These are phyloP conservation scores for Jamesozyma spencerorum DNA, from an alignment of 805 yeast species.

Conservation along the genomic window DNA sequence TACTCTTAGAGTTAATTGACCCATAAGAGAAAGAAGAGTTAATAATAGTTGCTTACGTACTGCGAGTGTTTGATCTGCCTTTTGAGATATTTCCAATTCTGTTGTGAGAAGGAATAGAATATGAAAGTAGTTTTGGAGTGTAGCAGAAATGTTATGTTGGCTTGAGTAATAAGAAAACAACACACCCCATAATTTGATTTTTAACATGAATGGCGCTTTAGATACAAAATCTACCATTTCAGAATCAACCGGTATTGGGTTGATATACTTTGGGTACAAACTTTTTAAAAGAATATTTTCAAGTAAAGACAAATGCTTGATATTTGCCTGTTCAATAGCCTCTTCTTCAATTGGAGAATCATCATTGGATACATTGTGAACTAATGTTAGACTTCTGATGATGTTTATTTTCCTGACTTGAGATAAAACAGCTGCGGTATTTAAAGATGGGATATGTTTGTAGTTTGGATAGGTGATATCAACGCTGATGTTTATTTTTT, in stretches of 20 bases:
- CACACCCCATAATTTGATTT: conserved; percentile 66
- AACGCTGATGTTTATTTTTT: conserved; percentile 5
- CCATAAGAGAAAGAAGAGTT: conserved; percentile 37
- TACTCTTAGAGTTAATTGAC: conserved; percentile 38
- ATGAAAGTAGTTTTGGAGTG: conserved; percentile 42
- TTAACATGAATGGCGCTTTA: conserved; percentile 55
- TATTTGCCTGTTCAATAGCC: conserved; percentile 13
- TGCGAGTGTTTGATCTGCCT: conserved; percentile 16
- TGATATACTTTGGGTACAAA: conserved; percentile 10
- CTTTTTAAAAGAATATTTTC: conserved; percentile 37
- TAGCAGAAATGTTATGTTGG: conserved; percentile 26
- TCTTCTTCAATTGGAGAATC: conserved; percentile 39
- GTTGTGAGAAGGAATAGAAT: conserved; percentile 39
- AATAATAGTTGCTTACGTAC: conserved; percentile 38
- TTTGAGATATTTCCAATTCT: conserved; percentile 28
- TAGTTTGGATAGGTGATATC: conserved; percentile 48
- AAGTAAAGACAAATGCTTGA: conserved; percentile 30
- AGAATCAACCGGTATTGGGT: conserved; percentile 20
- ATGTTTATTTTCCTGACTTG: conserved; percentile 68
- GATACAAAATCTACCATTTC: conserved; percentile 56
- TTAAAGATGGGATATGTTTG: conserved; percentile 48
- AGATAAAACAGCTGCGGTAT: conserved; percentile 38
- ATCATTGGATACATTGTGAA: neutral
- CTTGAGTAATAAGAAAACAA: conserved; percentile 48
- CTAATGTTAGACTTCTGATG: conserved; percentile 31